phyloP scores from a whole-genome alignment of 2,329 filamentous ascomycete genomes.

The Parafenestella ontariensis region DNA sequence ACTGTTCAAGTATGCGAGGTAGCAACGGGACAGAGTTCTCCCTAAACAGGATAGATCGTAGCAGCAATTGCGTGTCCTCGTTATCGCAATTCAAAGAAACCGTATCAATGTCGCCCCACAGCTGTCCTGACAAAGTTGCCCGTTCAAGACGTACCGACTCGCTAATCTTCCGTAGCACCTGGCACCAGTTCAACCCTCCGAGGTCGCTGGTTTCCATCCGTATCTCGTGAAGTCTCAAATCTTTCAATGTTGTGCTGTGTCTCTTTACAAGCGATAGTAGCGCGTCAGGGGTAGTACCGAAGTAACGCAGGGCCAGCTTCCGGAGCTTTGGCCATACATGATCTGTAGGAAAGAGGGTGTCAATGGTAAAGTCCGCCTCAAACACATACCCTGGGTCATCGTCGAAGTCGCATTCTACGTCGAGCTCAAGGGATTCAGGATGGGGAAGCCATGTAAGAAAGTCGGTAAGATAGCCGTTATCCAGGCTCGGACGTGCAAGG shows the following conservation, averaged over 20 bases:
- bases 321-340: slow-evolving; percentile 10
- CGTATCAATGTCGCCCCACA: no score
- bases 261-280: slow-evolving; percentile 9
- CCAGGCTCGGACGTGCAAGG: neutral
- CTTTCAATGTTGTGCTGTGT: slow-evolving; percentile 14
- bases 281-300: slow-evolving; percentile 3
- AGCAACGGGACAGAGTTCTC: slow-evolving; percentile 4
- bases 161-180: neutral
- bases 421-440: slow-evolving; percentile 10
- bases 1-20: no score
- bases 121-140: slow-evolving; percentile 4
- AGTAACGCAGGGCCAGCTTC: slow-evolving; percentile 11
- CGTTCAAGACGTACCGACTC: neutral
- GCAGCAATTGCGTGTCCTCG: neutral
- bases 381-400: no score
- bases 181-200: neutral
- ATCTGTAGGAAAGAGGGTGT: neutral
- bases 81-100: no score
- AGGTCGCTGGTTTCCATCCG: neutral
- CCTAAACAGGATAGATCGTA: neutral
- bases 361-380: neutral
- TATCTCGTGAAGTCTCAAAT: slow-evolving; percentile 13
- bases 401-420: neutral
- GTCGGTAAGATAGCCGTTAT: neutral
- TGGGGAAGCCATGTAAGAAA: neutral